Base-by-base conservation (phyloP, 495 filamentous ascomycete species). In the Aspergillus kassunensis region DNA sequence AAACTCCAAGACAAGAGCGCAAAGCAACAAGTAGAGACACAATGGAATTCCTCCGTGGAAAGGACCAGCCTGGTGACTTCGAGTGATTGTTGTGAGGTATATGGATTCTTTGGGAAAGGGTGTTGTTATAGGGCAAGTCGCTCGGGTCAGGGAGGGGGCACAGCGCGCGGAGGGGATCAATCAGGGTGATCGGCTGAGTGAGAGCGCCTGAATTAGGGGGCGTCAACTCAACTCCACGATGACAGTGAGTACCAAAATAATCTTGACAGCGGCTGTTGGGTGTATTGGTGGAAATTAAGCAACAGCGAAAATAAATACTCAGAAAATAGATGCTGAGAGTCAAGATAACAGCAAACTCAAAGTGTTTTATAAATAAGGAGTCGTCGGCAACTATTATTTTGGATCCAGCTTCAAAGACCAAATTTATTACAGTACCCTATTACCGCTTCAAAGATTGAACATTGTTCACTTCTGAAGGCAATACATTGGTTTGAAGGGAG, bases 31-130 rank as follows among this genome's bases (percentile, higher is more conserved):
- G 27, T 41, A 55, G 29, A 43, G 42, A 31, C 44, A 50, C 50
- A 36, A 30, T 23, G 31, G n/a, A 29, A 44, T 51, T 41, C 25
- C 55, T 19, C 36, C 25, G 47, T 43, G 39, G 19, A 43, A 60
- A 57, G 58, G 58, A 57, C 58, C 58, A 60, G 58, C 54, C 58
- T 57, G 25, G 33, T 40, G 35, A 46, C 7, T 24, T 54, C 25
- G 20, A 56, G 37, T 19, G 25, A 44, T 42, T 41, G 27, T 36
- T 30, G 35, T 31, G 25, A 19, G 53, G 34, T 53, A 49, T 25
- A 34, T 44, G 21, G 49, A 49, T 39, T 53, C 20, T 42, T 21
- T n/a, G n/a, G 49, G 49, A 20, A 39, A 25, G 39, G 21, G 33
- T 15, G 42, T 46, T 52, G 42, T 47, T 40, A 49, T 50, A 53